Base-by-base conservation (phyloP, 495 filamentous ascomycete genomes). In the Penicillium silybi region DNA sequence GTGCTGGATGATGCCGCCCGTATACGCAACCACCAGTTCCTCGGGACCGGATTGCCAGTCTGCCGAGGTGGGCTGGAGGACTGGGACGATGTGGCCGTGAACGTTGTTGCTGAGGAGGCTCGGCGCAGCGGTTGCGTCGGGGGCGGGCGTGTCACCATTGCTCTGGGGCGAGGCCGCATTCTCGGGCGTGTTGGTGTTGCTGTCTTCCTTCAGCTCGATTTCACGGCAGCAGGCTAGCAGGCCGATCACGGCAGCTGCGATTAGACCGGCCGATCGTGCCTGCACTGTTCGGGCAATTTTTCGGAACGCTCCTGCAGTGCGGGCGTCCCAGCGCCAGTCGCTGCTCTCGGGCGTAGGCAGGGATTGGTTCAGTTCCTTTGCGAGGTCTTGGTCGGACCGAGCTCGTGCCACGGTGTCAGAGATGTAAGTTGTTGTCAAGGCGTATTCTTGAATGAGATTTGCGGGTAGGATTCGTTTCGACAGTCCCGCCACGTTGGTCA, bases 1-100 rank as follows among this genome's bases (percentile, higher is more conserved):
- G 57, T 87, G 79, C 26, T 85, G 81, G 44, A 90, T 90, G 53
- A 86, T 88, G 17, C 87, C 86, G 7, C 88, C 88, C 0, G 88
- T 89, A 55, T 87, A 90, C 5, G 87, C 87, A 10, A 92, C 83
- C 5, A 86, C 81, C 41, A 92, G 66, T 56, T 89, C 84, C 38
- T 86, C 75, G 4, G 74, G 74, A 9, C 73, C 72, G 5, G 71
- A 75, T 44, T 76, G 69, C 73, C 72, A 76, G 46, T 74, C 71
- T 9, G 61, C 62, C 13, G 71, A 67, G 0, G 61, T 56, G 13
- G 69, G 66, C 8, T 70, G 63, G 0, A 77, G 50, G 15, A 77
- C 71, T 11, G 74, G 74, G n/a, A 77, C 74, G 37, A 77, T 70
- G n/a, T 68, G 72, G 1, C 67, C 68, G 11, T 64, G 65, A 16